Base-by-base conservation (phyloP, 2,329 filamentous ascomycete genomes). In the Neonectria sp. region DNA sequence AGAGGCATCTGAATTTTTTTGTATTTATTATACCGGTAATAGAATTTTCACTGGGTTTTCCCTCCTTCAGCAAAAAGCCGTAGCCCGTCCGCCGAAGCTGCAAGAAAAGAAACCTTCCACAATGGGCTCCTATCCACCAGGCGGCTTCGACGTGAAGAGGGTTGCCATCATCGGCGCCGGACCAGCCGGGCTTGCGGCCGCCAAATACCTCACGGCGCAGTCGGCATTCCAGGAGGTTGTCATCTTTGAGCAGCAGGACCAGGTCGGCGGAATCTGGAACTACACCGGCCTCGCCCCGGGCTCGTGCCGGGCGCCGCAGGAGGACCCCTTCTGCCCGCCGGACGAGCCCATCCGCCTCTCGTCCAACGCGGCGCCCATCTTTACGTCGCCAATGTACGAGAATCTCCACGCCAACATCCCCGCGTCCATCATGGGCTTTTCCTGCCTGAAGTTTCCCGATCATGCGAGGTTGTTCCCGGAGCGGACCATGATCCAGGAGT, bases 401-500 rank as follows among this genome's bases (percentile, higher is more conserved):
- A 83, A 87, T 27, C 84, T 98, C 17, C 92, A 97, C 76, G 95
- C 95, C 25, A 98, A 98, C 79, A 95, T 98, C 55, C 93, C 95
- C 0, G 89, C 92, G 66, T 85, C 86, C 0, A 79, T 98, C 59
- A 98, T 98, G 95, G 84, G 86, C 4, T 98, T 91, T 79, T 91
- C 91, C 5, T 92, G 95, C 71, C 83, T 89, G 7, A 78, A 86
- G 1, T 96, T 96, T 75, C 86, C 89, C 0, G 75, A 85, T 2
- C 86, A 90, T 13, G 85, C 87, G 7, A 90, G 91, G 77, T 84
- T 97, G 1, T 97, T 95, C 73, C 95, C 95, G 0, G 87, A 85
- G 25, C 90, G 95, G 68, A 81, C 90, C 68, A 86, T 87, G 29
- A 93, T 98, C 3, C 87, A 92, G 68, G 79, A 89, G 25, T 98